Evolutionary conservation across 2,329 filamentous ascomycete species (phyloP).

Genomic region (Phyllosticta ampelicida): DNA sequence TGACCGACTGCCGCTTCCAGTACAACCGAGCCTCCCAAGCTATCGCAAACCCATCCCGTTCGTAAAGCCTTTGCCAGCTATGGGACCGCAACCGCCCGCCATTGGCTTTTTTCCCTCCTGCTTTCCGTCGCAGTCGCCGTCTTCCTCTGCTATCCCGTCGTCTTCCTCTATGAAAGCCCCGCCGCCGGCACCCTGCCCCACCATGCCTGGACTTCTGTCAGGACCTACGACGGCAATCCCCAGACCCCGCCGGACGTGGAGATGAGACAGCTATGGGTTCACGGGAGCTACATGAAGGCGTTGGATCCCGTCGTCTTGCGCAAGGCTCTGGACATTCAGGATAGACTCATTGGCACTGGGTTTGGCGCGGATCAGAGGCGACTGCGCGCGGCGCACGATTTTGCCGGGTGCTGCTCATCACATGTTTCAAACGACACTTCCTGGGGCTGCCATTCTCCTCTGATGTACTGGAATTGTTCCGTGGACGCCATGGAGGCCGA

Average conservation of each 20-base stretch:
- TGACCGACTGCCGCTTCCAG: conserved; percentile 30
- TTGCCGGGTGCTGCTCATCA: conserved; percentile 10
- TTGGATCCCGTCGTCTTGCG: conserved; percentile 54
- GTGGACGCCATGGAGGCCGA: conserved; percentile 49
- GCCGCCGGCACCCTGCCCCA: conserved; percentile 62
- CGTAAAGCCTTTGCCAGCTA: conserved; percentile 56
- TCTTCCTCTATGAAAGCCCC: conserved; percentile 64
- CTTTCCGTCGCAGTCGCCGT: conserved; percentile 62
- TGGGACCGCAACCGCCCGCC: conserved; percentile 57
- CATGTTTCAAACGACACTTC: conserved; percentile 17
- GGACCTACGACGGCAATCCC: conserved; percentile 46
- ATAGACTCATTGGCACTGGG: conserved; percentile 50
- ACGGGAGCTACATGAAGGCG: conserved; percentile 70
- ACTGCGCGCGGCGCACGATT: neutral
- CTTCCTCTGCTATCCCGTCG: conserved; percentile 60
- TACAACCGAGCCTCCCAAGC: conserved; percentile 61
- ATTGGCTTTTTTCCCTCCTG: conserved; percentile 64
- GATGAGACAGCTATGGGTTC: conserved; percentile 73
- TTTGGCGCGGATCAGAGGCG: conserved; percentile 13
- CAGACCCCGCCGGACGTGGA: conserved; percentile 55
- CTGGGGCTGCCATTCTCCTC: conserved; percentile 73
- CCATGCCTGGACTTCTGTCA: conserved; percentile 71
- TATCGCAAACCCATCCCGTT: conserved; percentile 54
- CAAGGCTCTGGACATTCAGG: conserved; percentile 58
- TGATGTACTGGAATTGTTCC: conserved; percentile 69